A percentile compares a stretch with the other conserved stretches of the same genome.
These are phyloP conservation scores for Oryza longistaminata DNA, from an alignment of 176 grass and related monocot species.

Conservation along the genomic window DNA sequence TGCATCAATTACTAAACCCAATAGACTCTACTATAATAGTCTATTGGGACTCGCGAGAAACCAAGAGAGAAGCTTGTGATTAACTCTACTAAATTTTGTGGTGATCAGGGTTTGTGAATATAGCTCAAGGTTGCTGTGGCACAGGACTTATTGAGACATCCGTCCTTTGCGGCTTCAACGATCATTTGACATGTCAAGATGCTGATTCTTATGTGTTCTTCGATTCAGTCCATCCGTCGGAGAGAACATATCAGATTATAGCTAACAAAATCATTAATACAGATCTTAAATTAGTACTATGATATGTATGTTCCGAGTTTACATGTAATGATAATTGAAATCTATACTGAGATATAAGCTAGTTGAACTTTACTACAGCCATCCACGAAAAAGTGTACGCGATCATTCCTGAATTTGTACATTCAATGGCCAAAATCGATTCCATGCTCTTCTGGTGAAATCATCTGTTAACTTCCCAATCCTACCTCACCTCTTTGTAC, in stretches of 20 bases:
- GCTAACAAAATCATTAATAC: conserved; percentile 41
- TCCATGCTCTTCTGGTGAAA: too few species aligned
- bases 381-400: too few species aligned
- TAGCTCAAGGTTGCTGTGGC: conserved; percentile 59
- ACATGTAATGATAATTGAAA: not conserved
- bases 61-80: too few species aligned
- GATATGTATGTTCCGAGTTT: conserved; percentile 22
- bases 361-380: too few species aligned
- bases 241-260: conserved; percentile 51
- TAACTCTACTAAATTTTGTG: not conserved
- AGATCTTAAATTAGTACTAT: conserved; percentile 1
- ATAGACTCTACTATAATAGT: too few species aligned
- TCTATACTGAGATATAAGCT: too few species aligned
- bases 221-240: conserved; percentile 55
- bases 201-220: conserved; percentile 55
- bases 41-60: too few species aligned
- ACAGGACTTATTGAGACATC: conserved; percentile 54
- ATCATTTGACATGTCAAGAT: conserved; percentile 43
- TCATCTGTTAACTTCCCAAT: too few species aligned
- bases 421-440: too few species aligned
- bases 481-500: too few species aligned
- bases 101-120: conserved; percentile 58
- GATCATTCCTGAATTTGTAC: too few species aligned
- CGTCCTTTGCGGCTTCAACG: conserved; percentile 39
- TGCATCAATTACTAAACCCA: too few species aligned